These are phyloP conservation scores for Xylaria curta DNA, from an alignment of 495 filamentous ascomycete species.

Conservation along the genomic window DNA sequence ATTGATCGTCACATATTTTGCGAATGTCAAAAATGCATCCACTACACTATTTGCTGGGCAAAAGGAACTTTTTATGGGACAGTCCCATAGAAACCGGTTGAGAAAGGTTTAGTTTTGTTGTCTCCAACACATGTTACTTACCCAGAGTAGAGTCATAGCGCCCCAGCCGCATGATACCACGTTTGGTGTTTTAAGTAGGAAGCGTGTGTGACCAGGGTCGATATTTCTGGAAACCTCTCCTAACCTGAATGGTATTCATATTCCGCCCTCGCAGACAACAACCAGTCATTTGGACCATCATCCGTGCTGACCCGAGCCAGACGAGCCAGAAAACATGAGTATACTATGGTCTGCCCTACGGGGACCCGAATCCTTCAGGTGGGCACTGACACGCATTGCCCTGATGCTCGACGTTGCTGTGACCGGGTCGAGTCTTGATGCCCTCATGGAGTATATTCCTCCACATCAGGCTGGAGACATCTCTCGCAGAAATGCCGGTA, in stretches of 20 bases:
- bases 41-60: background rate
- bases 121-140: background rate
- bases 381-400: background rate
- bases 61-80: background rate
- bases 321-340: background rate
- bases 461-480: background rate
- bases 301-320: background rate
- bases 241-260: background rate
- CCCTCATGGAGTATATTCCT: background rate
- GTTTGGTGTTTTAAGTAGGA: conserved; percentile 7
- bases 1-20: background rate
- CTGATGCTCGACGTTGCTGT: background rate
- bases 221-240: conserved; percentile 9
- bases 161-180: conserved; percentile 13
- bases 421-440: background rate
- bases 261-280: background rate
- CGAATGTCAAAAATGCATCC: too few relatives aligned
- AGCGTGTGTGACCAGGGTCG: background rate
- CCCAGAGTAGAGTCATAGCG: background rate
- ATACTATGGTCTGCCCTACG: background rate
- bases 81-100: background rate
- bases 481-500: background rate
- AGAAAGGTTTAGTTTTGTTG: background rate
- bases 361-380: conserved; percentile 14
- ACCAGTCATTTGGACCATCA: background rate